Conservation (phyloP, 306 rosid genomes). For the Lagenaria siceraria region DNA sequence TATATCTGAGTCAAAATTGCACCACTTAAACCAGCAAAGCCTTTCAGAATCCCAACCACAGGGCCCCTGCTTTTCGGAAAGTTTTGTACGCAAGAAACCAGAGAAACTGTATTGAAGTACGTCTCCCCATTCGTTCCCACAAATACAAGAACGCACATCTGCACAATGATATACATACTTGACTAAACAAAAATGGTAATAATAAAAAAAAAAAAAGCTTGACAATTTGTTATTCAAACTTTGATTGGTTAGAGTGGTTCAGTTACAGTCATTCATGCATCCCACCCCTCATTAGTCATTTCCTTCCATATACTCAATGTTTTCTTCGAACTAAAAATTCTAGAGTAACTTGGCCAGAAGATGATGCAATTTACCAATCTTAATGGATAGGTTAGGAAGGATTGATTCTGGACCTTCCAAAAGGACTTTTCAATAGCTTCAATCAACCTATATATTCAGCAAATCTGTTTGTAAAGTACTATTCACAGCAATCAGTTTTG, state of each 20-base stretch:
- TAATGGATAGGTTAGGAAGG: background rate
- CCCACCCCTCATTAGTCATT: too few species aligned
- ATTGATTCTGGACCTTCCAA: background rate
- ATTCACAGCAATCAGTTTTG: background rate
- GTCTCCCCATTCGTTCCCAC: conserved; percentile 94
- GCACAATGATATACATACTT: conserved; percentile 23
- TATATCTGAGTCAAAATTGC: conserved; percentile 90
- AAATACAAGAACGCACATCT: conserved; percentile 81
- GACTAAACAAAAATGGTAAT: conserved; percentile 1
- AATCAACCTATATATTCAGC: background rate
- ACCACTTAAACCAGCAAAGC: conserved; percentile 89
- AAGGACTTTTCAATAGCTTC: background rate
- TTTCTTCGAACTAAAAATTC: too few species aligned
- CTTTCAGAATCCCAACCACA: conserved; percentile 85
- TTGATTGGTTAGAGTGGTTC: background rate
- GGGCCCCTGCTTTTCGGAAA: conserved; percentile 95
- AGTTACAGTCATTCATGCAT: too few species aligned
- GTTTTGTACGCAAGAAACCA: conserved; percentile 86
- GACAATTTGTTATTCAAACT: background rate
- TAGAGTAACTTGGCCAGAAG: background rate
- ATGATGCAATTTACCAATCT: background rate
- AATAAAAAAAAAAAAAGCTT: background rate
- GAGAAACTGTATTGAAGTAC: conserved; percentile 84
- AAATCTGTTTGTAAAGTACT: background rate
- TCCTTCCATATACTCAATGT: too few species aligned